Evolutionary conservation across 495 filamentous ascomycete genomes (phyloP), one percentile per base, ranked within the genome.

Genomic region (Evernia prunastri): DNA sequence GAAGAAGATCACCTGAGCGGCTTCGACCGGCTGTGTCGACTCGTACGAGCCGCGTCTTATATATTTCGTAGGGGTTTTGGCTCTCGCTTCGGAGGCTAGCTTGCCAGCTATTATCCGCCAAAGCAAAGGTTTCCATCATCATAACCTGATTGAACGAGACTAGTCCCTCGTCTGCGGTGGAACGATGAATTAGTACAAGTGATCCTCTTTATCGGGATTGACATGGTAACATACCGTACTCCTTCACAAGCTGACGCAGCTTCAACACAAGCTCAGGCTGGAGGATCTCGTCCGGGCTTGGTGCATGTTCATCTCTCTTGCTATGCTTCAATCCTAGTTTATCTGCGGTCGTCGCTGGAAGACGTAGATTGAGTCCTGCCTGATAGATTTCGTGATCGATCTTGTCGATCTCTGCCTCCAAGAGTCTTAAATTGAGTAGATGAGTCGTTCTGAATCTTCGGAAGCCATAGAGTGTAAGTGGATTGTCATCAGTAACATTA

Each of bases 401-500:
- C 18, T 70, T 64, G 15, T 65, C 64, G 18, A 74, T 71, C 39
- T 73, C 70, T 17, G 61, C 56, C 61, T 73, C 71, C 23, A 72
- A 59, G 36, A 72, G 70, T 45, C 72, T 70, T 31, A 73, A 67
- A 43, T 74, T 74, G 27, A 74, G 51, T 29, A 73, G 64, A 45
- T 73, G 70, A 54, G 70, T 66, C 13, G 68, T 74, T 61, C 69
- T 73, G 63, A 72, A 74, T 17, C 71, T 61, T 60, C 70, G 70
- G 56, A 73, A 73, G 15, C 72, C 70, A 59, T 66, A 66, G 18
- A 72, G 63, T 12, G 71, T 73, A 11, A 72, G 67, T 58, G 66
- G 37, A 57, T 69, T 67, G 45, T 67, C 64, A 27, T 57, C 60
- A 0, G 69, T 71, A 23, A 39, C 13, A 40, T 56, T 58, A 31